A percentile compares a stretch with the other conserved stretches of the same genome.
Conservation (phyloP, 768 basidiomycete species). For the Crucibulum laeve region DNA sequence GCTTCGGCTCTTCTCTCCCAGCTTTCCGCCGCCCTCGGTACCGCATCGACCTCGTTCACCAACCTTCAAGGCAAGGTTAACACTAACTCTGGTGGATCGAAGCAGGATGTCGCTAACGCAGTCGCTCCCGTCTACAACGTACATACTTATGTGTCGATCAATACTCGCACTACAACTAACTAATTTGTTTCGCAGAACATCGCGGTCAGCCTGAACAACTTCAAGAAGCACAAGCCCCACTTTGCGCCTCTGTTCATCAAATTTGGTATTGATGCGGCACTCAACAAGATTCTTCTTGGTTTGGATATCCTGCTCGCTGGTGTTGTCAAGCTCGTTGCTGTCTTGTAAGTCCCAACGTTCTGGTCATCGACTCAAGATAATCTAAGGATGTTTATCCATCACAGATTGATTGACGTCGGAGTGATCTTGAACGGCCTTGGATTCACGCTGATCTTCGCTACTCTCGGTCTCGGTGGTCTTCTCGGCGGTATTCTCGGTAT, state of each 20-base stretch:
- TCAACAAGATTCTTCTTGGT: slow-evolving; percentile 8
- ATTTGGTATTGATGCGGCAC: slow-evolving; percentile 7
- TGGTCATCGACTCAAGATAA: neutral
- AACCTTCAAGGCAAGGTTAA: too few species aligned
- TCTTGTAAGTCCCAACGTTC: slow-evolving; percentile 2
- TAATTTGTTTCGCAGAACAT: too few species aligned
- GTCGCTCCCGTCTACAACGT: too few species aligned
- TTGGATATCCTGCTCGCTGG: slow-evolving; percentile 5
- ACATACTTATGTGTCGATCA: too few species aligned
- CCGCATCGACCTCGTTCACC: too few species aligned
- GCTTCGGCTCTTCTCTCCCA: too few species aligned
- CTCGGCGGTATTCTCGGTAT: too few species aligned
- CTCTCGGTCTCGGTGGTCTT: neutral
- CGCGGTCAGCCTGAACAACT: slow-evolving; percentile 5
- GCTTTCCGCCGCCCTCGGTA: too few species aligned
- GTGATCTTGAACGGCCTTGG: neutral
- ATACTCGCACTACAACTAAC: too few species aligned
- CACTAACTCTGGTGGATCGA: too few species aligned
- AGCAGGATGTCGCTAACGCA: too few species aligned
- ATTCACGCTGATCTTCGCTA: neutral
- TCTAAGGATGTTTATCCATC: neutral
- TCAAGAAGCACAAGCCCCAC: slow-evolving; percentile 7
- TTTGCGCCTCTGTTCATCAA: slow-evolving; percentile 4
- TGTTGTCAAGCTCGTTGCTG: slow-evolving; percentile 4
- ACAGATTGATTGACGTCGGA: neutral